Conservation (phyloP, 768 basidiomycete species). For the Mycena epipterygia region DNA sequence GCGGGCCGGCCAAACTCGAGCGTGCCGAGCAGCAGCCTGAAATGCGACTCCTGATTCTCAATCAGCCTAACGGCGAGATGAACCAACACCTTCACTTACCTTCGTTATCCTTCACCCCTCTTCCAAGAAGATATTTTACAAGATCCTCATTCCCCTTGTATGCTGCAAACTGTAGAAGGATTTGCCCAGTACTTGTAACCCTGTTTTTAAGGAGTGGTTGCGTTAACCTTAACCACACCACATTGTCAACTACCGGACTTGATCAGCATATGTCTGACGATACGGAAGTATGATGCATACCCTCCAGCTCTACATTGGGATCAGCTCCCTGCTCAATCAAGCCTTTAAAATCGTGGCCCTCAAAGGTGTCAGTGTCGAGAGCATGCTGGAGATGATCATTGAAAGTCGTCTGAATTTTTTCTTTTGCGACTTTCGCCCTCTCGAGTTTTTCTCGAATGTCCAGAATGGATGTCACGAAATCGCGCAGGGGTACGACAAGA, state of each 20-base stretch:
- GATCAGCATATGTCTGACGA: not conserved
- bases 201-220: not conserved
- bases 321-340: constrained; percentile 3
- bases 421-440: not conserved
- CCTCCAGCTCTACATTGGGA: not conserved
- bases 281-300: not conserved
- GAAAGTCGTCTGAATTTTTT: not conserved
- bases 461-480: constrained; percentile 8
- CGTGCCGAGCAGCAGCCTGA: not conserved
- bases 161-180: constrained; percentile 13
- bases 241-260: not conserved
- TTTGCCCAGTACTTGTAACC: not conserved
- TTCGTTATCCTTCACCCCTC: not conserved
- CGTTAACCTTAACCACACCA: not conserved
- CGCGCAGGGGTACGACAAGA: too few species aligned
- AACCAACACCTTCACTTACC: not conserved
- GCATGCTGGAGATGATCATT: constrained; percentile 11
- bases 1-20: not conserved
- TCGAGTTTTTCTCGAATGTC: constrained; percentile 8
- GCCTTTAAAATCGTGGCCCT: not conserved
- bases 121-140: not conserved
- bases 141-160: constrained; percentile 1
- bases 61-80: not conserved
- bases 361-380: not conserved
- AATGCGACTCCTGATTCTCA: not conserved